phyloP scores from a whole-genome alignment of 1,139 yeast species.

The Pichia sp. region DNA sequence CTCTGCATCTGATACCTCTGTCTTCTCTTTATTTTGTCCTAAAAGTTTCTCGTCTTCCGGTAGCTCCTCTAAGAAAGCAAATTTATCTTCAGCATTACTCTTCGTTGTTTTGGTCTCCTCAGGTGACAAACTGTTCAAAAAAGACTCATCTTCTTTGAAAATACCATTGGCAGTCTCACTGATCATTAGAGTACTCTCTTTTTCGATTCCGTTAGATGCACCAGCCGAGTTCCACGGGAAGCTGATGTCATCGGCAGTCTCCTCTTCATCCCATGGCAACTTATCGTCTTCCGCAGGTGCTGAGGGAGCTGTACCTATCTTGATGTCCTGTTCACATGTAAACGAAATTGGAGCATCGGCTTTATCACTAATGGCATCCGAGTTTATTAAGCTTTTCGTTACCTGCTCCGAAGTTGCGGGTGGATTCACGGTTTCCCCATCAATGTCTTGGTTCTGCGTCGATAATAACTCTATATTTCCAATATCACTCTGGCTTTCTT shows the following conservation, averaged over 20 bases:
- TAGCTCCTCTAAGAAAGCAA: slow-evolving; percentile 28
- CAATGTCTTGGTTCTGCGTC: too few relatives aligned
- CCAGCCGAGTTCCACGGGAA: background rate
- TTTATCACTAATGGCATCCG: background rate
- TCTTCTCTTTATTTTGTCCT: slow-evolving; percentile 2
- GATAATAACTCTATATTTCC: background rate
- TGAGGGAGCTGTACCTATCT: background rate
- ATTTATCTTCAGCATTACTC: slow-evolving; percentile 12
- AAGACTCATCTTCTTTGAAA: slow-evolving; percentile 4
- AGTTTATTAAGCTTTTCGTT: background rate
- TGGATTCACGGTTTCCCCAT: too few relatives aligned
- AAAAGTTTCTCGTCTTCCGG: slow-evolving; percentile 15
- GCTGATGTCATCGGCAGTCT: slow-evolving; percentile 5
- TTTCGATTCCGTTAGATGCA: background rate
- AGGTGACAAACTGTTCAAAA: slow-evolving; percentile 1
- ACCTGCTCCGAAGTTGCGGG: too few relatives aligned
- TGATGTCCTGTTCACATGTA: background rate
- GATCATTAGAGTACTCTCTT: background rate
- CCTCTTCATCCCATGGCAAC: slow-evolving; percentile 7
- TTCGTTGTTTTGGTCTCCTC: background rate
- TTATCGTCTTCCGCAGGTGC: background rate
- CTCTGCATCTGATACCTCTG: slow-evolving; percentile 4
- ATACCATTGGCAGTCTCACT: background rate
- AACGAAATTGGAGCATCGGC: background rate
- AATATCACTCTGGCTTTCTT: background rate